Conservation (phyloP, 495 filamentous ascomycete genomes). For the Copromyces sp. region DNA sequence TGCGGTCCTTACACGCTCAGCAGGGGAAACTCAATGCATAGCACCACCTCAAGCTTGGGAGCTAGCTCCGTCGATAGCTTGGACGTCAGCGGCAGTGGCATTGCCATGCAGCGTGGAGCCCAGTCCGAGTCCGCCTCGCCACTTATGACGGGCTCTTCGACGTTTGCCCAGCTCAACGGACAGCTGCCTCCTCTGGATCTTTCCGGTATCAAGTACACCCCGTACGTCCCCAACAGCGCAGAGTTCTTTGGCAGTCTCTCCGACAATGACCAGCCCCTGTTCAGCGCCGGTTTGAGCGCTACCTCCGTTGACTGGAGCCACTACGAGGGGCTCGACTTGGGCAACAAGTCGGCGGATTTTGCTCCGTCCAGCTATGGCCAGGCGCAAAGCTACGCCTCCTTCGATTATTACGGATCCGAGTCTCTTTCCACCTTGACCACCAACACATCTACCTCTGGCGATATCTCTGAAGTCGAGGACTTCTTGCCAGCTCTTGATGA, state of each 20-base stretch:
- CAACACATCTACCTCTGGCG: constrained; percentile 62
- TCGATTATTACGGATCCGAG: constrained; percentile 48
- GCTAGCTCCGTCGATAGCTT: constrained; percentile 64
- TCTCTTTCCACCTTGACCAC: constrained; percentile 43
- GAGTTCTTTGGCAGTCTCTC: constrained; percentile 42
- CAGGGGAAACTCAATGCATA: constrained; percentile 61
- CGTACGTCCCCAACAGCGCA: constrained; percentile 44
- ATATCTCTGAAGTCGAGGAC: constrained; percentile 67
- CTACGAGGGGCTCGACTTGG: constrained; percentile 51
- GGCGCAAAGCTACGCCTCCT: constrained; percentile 56
- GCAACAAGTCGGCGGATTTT: constrained; percentile 38
- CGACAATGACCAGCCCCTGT: constrained; percentile 55
- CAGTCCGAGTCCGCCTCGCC: constrained; percentile 69
- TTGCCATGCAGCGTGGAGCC: constrained; percentile 35
- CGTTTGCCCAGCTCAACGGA: constrained; percentile 50
- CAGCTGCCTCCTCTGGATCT: constrained; percentile 58
- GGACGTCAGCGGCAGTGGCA: constrained; percentile 8
- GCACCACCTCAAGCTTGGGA: constrained; percentile 37
- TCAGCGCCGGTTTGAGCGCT: constrained; percentile 54
- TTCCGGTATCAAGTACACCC: constrained; percentile 40
- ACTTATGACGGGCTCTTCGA: constrained; percentile 43
- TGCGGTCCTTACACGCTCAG: constrained; percentile 76
- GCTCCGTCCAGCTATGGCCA: constrained; percentile 60
- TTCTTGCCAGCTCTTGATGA: constrained; percentile 46
- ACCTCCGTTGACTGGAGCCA: constrained; percentile 66